Percentiles rank a stretch among this genome's conserved stretches.
These are phyloP conservation scores for Phytomonas serpens DNA, from an alignment of 208 protist species.

Conservation along the genomic window DNA sequence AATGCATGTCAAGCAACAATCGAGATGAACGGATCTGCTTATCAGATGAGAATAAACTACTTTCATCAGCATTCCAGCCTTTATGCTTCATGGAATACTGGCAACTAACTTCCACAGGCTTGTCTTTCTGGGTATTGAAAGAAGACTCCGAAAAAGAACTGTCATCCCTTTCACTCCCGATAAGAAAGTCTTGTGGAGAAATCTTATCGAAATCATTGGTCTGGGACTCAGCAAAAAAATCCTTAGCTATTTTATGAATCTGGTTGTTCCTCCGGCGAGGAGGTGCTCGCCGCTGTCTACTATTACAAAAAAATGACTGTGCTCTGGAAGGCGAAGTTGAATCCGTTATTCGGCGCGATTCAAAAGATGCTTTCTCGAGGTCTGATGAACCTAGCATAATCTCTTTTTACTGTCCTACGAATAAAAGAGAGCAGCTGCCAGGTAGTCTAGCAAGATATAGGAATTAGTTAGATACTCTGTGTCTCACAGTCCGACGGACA, in stretches of 20 bases:
- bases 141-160: not conserved
- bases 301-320: not conserved
- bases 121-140: not conserved
- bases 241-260: not conserved
- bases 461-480: not conserved
- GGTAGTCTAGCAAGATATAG: not conserved
- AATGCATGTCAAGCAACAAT: not conserved
- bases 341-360: not conserved
- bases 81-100: not conserved
- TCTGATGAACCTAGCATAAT: not conserved
- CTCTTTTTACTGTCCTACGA: not conserved
- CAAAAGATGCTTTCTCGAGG: not conserved
- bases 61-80: not conserved
- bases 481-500: not conserved
- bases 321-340: not conserved
- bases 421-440: not conserved
- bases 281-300: not conserved
- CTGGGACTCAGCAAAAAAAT: not conserved
- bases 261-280: not conserved
- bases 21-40: not conserved
- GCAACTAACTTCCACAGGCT: not conserved
- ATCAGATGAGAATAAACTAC: not conserved
- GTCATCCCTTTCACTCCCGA: not conserved
- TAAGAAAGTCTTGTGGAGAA: not conserved
- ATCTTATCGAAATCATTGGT: not conserved